Evolutionary conservation across 2,329 filamentous ascomycete species (phyloP).

Genomic region (Sporothrix mexicana): DNA sequence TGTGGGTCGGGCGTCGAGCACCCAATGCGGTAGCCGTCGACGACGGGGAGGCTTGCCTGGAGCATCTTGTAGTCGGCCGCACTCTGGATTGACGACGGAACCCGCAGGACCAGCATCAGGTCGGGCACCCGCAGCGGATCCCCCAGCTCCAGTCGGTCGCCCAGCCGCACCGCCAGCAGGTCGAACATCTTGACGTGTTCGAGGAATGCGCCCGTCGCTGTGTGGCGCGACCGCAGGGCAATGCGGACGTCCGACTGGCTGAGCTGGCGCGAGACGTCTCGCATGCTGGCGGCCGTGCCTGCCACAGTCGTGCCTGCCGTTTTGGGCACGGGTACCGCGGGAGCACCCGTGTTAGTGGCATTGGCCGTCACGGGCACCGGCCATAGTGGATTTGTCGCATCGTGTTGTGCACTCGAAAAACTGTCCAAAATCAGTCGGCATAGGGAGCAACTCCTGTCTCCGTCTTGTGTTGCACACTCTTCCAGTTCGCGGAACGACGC

Average conservation of each 20-base stretch:
- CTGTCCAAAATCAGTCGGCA: conserved; percentile 13
- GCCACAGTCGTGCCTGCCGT: neutral
- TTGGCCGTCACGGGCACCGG: no score
- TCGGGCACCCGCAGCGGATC: conserved; percentile 9
- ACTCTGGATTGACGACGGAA: neutral
- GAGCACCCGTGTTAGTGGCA: neutral
- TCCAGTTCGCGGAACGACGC: conserved; percentile 21
- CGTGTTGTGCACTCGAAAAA: neutral
- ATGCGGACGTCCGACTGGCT: conserved; percentile 7
- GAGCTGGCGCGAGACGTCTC: conserved; percentile 5
- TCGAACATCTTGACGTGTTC: conserved; percentile 14
- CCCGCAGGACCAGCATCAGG: neutral
- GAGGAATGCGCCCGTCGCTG: neutral
- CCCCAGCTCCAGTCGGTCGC: conserved; percentile 2
- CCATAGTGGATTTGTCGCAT: conserved; percentile 1
- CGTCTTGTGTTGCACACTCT: neutral
- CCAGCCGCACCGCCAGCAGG: conserved; percentile 11
- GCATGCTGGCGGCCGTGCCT: neutral
- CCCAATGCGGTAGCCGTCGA: conserved; percentile 24
- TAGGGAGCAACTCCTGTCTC: neutral
- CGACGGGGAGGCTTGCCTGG: neutral
- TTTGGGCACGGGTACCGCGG: neutral
- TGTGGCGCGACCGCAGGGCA: neutral
- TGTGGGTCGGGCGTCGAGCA: conserved; percentile 12
- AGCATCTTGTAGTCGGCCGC: neutral